A percentile compares a stretch with the other conserved stretches of the same genome.
These are phyloP conservation scores for Phialemonium atrogriseum DNA, from an alignment of 2,329 filamentous ascomycete species.

Conservation along the genomic window DNA sequence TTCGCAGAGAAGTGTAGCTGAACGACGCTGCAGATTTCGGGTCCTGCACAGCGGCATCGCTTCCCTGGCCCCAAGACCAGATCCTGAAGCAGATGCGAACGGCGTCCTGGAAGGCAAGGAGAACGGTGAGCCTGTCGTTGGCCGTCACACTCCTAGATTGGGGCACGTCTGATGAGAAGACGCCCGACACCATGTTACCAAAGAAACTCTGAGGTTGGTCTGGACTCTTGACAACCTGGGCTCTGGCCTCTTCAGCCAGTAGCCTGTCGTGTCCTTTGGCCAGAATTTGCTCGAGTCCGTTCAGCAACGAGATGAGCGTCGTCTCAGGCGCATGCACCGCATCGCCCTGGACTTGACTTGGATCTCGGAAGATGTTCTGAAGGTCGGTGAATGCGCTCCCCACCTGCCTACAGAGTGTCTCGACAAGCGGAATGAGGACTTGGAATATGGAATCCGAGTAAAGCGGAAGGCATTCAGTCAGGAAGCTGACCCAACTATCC, in stretches of 20 bases:
- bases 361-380: slow-evolving; percentile 50
- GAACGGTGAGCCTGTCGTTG: slow-evolving; percentile 85
- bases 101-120: slow-evolving; percentile 94
- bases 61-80: slow-evolving; percentile 81
- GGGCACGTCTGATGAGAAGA: slow-evolving; percentile 71
- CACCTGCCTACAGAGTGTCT: slow-evolving; percentile 78
- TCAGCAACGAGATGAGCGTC: slow-evolving; percentile 76
- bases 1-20: slow-evolving; percentile 79
- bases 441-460: slow-evolving; percentile 84
- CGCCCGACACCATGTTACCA: slow-evolving; percentile 86
- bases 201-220: slow-evolving; percentile 84
- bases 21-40: slow-evolving; percentile 69
- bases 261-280: slow-evolving; percentile 80
- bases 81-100: slow-evolving; percentile 87
- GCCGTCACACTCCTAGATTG: slow-evolving; percentile 78
- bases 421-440: slow-evolving; percentile 81
- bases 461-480: slow-evolving; percentile 74
- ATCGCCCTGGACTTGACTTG: slow-evolving; percentile 5
- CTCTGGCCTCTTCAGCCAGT: slow-evolving; percentile 63
- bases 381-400: slow-evolving; percentile 63
- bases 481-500: slow-evolving; percentile 85
- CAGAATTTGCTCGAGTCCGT: slow-evolving; percentile 84
- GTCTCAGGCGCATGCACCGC: slow-evolving; percentile 50
- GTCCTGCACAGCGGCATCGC: slow-evolving; percentile 53
- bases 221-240: slow-evolving; percentile 63